A percentile compares a stretch with the other conserved stretches of the same genome.
These are phyloP conservation scores for Teunomyces atbi DNA, from an alignment of 805 yeast species.

Conservation along the genomic window DNA sequence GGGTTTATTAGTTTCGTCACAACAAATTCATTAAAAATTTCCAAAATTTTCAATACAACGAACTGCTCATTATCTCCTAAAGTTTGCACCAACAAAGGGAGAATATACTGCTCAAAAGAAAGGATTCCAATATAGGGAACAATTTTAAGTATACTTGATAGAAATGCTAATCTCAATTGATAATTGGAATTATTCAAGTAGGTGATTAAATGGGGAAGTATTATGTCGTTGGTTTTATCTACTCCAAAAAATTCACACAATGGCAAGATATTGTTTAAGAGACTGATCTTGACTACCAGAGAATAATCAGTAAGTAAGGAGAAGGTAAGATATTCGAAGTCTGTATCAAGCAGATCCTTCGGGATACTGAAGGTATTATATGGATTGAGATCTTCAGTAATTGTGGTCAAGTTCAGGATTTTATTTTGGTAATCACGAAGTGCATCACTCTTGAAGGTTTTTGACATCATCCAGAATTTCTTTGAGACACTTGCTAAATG, in stretches of 20 bases:
- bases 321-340: slow-evolving; percentile 65
- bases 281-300: slow-evolving; percentile 63
- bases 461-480: slow-evolving; percentile 61
- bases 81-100: slow-evolving; percentile 83
- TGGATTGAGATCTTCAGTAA: slow-evolving; percentile 15
- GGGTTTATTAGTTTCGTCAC: slow-evolving; percentile 32
- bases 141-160: slow-evolving; percentile 67
- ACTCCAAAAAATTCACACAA: slow-evolving; percentile 81
- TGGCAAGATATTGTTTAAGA: slow-evolving; percentile 70
- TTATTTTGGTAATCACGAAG: background rate
- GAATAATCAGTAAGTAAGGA: slow-evolving; percentile 68
- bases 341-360: slow-evolving; percentile 45
- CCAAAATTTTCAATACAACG: slow-evolving; percentile 69
- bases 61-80: slow-evolving; percentile 80
- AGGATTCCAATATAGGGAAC: slow-evolving; percentile 80
- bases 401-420: background rate
- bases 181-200: slow-evolving; percentile 79
- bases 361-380: slow-evolving; percentile 22
- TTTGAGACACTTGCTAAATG: slow-evolving; percentile 63
- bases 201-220: slow-evolving; percentile 87
- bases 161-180: slow-evolving; percentile 65
- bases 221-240: slow-evolving; percentile 83
- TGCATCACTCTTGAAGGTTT: slow-evolving; percentile 38
- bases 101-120: slow-evolving; percentile 80
- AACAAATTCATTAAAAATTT: slow-evolving; percentile 36